Evolutionary conservation across 2,329 filamentous ascomycete species (phyloP), one percentile per base, ranked within the genome.

Genomic region (Diaporthe vexans): DNA sequence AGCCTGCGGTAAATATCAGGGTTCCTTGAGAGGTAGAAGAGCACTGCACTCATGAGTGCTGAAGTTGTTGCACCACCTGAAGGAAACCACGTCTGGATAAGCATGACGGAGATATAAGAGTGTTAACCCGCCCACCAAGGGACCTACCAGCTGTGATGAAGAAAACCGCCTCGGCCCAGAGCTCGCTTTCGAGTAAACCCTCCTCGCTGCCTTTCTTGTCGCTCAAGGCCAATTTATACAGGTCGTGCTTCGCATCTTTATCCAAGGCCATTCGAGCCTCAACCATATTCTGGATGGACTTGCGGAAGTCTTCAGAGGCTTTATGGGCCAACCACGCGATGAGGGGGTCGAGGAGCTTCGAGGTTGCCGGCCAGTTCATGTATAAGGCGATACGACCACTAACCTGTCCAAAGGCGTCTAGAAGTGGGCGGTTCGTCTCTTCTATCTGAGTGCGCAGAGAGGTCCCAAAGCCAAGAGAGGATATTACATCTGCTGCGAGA

Each of bases 331-430:
- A 26, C 56, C 43, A 56, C 3, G 11, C 33, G 21, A 72, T 72
- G 4, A 72, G 57, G 11, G 70, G 46, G 26, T 72, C 57, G 15
- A 54, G n/a, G 3, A 72, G 13, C 7, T 24, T 33, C 5, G 71
- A 57, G 2, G 71, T 68, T n/a, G 71, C 40, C 3, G 71, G 71
- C 52, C 71, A 73, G 29, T 68, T 68, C 52, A 73, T 68, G 8
- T 73, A 73, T 10, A 73, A 35, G 4, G 48, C 35, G 13, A 73
- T 56, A 2, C 61, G 37, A 9, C 33, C 37, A 10, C 6, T 73
- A 10, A 57, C 24, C 15, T 15, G 11, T 17, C 35, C 6, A 11
- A 73, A 48, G 4, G 71, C 51, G 2, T 68, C 52, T 24, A 73
- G 52, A 1, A 68, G 51, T 37, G 61, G 71, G 8, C 61, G n/a